A percentile compares a stretch with the other conserved stretches of the same genome.
phyloP scores from a whole-genome alignment of 345 rosid species.

The Brassica carinata region DNA sequence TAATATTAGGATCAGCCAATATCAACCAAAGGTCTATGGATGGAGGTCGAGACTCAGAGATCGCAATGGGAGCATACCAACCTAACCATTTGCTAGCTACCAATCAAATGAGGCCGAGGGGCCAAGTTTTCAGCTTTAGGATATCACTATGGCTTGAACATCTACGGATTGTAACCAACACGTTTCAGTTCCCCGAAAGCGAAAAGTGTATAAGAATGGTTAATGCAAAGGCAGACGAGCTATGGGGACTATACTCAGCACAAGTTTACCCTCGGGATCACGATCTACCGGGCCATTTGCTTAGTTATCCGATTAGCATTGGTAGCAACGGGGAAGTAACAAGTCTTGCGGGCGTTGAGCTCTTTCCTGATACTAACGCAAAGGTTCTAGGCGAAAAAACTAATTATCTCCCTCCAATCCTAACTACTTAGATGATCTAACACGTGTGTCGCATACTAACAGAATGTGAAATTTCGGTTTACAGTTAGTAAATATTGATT shows the following conservation, averaged over 20 bases:
- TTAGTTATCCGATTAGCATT: conserved; percentile 65
- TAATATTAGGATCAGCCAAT: conserved; percentile 88
- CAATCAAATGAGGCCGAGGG: conserved; percentile 37
- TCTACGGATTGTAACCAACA: conserved; percentile 12
- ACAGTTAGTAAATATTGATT: not conserved
- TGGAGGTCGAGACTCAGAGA: conserved; percentile 80
- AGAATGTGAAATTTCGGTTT: not conserved
- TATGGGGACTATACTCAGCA: conserved; percentile 54
- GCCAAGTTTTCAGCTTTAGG: conserved; percentile 60
- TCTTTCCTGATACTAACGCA: conserved; percentile 80
- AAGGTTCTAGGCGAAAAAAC: conserved; percentile 41
- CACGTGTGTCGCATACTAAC: not conserved
- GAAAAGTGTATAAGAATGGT: conserved; percentile 42
- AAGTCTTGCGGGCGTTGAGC: conserved; percentile 36
- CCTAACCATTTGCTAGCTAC: conserved; percentile 53
- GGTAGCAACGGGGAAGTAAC: conserved; percentile 46
- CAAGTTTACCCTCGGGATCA: conserved; percentile 5
- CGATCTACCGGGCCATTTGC: conserved; percentile 56
- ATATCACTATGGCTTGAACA: conserved; percentile 78
- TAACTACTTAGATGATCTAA: conserved; percentile 27
- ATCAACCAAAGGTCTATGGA: conserved; percentile 94
- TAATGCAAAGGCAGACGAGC: conserved; percentile 41
- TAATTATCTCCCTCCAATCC: conserved; percentile 1
- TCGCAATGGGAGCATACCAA: conserved; percentile 89
- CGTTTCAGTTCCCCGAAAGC: conserved; percentile 45